A percentile compares a stretch with the other conserved stretches of the same genome.
Evolutionary conservation across 2,329 filamentous ascomycete genomes (phyloP).

Genomic region (Cladosporium cucumerinum): DNA sequence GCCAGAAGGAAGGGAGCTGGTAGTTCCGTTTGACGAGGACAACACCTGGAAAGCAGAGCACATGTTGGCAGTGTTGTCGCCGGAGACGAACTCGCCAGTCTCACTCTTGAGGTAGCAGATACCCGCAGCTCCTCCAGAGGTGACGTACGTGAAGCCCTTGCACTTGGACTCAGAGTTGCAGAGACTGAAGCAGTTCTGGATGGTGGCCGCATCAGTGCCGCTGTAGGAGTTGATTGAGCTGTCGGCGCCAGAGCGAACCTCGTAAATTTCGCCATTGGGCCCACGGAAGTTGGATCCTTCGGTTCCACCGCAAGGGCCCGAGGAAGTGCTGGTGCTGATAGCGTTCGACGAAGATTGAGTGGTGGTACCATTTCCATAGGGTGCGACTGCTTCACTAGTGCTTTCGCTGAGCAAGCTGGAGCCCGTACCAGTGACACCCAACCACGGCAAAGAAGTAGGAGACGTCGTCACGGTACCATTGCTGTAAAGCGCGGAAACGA

Average conservation of each 20-base stretch:
- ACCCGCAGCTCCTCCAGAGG: neutral
- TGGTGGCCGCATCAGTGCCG: neutral
- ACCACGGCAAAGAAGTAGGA: neutral
- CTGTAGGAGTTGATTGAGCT: conserved; percentile 11
- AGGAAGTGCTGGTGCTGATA: neutral
- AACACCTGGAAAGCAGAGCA: neutral
- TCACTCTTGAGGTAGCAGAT: conserved; percentile 1
- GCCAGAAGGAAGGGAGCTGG: neutral
- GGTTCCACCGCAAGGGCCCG: neutral
- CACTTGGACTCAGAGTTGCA: neutral
- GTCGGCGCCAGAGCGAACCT: conserved; percentile 6
- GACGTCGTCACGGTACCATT: neutral
- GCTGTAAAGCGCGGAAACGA: neutral
- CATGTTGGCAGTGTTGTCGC: neutral
- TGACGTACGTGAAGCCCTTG: conserved; percentile 1
- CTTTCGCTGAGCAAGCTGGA: neutral
- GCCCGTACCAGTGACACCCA: neutral
- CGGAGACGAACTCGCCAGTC: neutral
- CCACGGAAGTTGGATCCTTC: neutral
- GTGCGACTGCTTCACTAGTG: neutral
- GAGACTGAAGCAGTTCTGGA: neutral
- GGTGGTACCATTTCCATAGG: neutral
- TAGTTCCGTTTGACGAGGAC: neutral
- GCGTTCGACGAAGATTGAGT: neutral
- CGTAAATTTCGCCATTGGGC: conserved; percentile 1